Evolutionary conservation across 768 basidiomycete genomes (phyloP), one percentile per base, ranked within the genome.

Genomic region (Aureoboletus auriporus): DNA sequence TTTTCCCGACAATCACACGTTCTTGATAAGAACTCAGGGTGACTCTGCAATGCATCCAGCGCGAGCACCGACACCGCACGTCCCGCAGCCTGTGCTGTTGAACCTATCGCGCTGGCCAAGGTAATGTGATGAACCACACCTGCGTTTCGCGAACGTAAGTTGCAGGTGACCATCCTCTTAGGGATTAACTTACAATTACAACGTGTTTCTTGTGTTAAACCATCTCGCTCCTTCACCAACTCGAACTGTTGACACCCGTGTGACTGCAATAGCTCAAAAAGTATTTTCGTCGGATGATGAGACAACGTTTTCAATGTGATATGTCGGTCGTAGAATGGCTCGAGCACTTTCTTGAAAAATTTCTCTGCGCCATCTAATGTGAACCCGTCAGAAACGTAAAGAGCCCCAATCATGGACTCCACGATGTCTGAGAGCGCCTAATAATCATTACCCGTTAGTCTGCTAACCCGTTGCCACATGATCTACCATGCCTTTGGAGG

Each of bases 371-470:
- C 86, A 44, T 70, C 67, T 23, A 76, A 75, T 14, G 79, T 76
- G 66, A 83, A 88, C 46, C 77, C 72, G 61, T 91, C 89, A 17
- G 83, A 86, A 53, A 93, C 77, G 66, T 84, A 89, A 42, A 90
- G 69, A 9, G 88, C 90, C 8, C 89, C 91, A 31, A 89, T 71
- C 35, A 88, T 72, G 3, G 89, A 83, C 65, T 93, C 90, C 17
- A 93, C 75, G 26, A 91, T 74, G 63, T 92, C 89, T 8, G 87
- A 86, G 16, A 93, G 72, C 8, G 75, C 77, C 90, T 92, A 60
- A 16, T 50, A 9, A n/a, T 31, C 31, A 23, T 23, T 23, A 26
- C 14, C 28, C 44, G 28, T 61, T 26, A 49, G 29, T 23, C 13
- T 16, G 46, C 37, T 38, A 23, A 33, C 42, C 43, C 48, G 36